A percentile compares a stretch with the other conserved stretches of the same genome.
These are phyloP conservation scores for Colletotrichum lini DNA, from an alignment of 2,329 filamentous ascomycete species.

Conservation along the genomic window DNA sequence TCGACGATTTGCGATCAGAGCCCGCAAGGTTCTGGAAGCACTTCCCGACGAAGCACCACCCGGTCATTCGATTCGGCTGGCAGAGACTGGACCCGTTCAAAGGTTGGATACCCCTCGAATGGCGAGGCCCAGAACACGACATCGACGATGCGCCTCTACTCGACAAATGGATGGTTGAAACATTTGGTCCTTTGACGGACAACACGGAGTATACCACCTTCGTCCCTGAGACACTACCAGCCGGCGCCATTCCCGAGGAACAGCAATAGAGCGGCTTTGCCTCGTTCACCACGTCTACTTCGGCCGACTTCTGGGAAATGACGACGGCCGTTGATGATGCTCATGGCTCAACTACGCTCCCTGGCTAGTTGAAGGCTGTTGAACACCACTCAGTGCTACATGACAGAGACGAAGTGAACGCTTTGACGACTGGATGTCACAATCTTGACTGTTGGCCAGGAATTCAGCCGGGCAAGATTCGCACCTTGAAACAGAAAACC, in stretches of 20 bases:
- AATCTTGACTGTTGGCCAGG: neutral
- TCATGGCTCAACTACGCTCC: neutral
- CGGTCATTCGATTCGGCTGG: constrained; percentile 4
- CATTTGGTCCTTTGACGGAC: neutral
- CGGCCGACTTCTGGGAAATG: neutral
- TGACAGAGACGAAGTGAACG: neutral
- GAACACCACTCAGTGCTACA: neutral
- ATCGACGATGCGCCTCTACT: neutral
- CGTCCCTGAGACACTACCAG: neutral
- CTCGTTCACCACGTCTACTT: neutral
- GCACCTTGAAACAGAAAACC: neutral
- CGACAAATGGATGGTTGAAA: neutral
- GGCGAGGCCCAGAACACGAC: neutral
- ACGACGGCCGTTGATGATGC: neutral
- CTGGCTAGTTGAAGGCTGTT: neutral
- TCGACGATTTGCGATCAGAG: neutral
- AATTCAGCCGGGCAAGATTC: neutral
- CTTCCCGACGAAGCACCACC: neutral
- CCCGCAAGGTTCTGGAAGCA: neutral
- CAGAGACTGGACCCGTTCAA: neutral
- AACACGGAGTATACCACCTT: neutral
- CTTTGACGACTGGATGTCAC: neutral
- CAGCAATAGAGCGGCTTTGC: neutral
- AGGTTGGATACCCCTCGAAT: neutral
- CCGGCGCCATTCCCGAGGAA: neutral